Evolutionary conservation across 495 filamentous ascomycete species (phyloP).

Genomic region (Aspergillus bertholletiae): DNA sequence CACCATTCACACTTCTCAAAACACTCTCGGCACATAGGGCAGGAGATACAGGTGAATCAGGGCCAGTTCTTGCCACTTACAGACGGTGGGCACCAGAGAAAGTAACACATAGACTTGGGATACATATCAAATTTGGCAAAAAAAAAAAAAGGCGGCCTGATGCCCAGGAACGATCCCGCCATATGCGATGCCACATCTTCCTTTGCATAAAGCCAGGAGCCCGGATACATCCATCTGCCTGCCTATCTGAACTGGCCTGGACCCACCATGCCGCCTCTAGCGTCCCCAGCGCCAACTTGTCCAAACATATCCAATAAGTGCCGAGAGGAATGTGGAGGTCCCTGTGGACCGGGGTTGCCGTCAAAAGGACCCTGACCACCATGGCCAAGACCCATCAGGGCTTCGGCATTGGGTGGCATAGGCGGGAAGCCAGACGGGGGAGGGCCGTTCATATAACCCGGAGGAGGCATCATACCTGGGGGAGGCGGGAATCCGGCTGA

Average conservation of each 20-base stretch:
- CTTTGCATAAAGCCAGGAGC: background rate
- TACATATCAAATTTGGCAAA: background rate
- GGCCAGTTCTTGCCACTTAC: background rate
- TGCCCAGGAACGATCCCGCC: background rate
- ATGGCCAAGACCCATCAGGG: constrained; percentile 37
- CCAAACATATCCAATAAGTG: constrained; percentile 47
- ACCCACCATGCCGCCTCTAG: constrained; percentile 38
- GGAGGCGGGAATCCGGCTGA: constrained; percentile 27
- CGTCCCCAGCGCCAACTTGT: constrained; percentile 36
- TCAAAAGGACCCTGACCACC: constrained; percentile 36
- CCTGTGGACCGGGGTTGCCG: constrained; percentile 36
- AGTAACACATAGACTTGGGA: background rate
- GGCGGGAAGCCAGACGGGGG: constrained; percentile 45
- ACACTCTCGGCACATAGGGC: background rate
- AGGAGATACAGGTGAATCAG: background rate
- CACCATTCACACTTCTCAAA: background rate
- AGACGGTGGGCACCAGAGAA: background rate
- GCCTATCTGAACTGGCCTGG: constrained; percentile 37
- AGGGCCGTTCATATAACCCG: constrained; percentile 47
- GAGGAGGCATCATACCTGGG: constrained; percentile 50
- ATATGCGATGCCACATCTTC: background rate
- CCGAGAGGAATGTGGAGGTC: constrained; percentile 40
- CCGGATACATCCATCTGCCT: background rate
- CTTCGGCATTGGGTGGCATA: constrained; percentile 43
- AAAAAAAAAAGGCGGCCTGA: background rate